These are phyloP conservation scores for Candida orba DNA, from an alignment of 805 yeast genomes.

Conservation along the genomic window DNA sequence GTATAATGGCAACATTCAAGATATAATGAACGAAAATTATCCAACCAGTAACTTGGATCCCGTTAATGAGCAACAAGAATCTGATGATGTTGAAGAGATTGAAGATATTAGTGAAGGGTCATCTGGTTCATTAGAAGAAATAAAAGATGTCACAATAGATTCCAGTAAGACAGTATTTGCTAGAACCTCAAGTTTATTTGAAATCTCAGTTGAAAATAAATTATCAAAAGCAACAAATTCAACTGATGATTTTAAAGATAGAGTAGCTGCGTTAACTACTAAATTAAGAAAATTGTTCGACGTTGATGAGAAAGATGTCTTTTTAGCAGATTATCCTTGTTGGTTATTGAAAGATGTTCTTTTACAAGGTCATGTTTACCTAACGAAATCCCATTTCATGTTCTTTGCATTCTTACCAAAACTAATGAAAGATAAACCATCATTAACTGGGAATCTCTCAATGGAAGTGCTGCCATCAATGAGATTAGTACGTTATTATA, in stretches of 20 bases:
- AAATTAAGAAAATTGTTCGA: background rate
- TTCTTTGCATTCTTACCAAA: constrained; percentile 79
- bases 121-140: no score
- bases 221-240: no score
- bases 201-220: no score
- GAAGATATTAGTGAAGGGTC: background rate
- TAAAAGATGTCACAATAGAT: no score
- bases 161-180: no score
- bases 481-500: constrained; percentile 61
- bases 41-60: no score
- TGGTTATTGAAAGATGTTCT: constrained; percentile 82
- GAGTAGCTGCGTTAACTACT: no score
- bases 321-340: constrained; percentile 40
- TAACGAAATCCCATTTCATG: constrained; percentile 57
- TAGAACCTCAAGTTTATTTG: no score
- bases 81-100: constrained; percentile 1
- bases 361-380: constrained; percentile 76
- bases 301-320: background rate
- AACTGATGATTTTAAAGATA: background rate
- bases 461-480: constrained; percentile 27
- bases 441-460: constrained; percentile 45
- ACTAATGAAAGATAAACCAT: constrained; percentile 28
- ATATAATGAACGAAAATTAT: constrained; percentile 16
- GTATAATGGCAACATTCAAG: constrained; percentile 31
- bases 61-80: no score